Evolutionary conservation across 1,284 basidiomycete species (phyloP), one percentile per base, ranked within the genome.

Genomic region (Porogramme epimiltina): DNA sequence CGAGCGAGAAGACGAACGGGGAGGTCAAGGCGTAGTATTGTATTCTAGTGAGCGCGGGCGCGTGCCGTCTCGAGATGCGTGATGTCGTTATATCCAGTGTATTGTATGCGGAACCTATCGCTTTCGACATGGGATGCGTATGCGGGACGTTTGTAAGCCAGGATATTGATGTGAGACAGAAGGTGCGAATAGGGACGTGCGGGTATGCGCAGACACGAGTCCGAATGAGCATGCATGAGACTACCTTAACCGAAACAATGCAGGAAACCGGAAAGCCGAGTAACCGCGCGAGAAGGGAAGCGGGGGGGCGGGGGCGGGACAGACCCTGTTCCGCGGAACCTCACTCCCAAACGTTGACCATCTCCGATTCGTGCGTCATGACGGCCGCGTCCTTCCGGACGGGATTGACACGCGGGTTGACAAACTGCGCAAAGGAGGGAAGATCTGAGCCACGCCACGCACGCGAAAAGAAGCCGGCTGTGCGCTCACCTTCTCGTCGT

Each of bases 321-420:
- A 9, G n/a, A 33, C 34, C 36, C 34, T 9, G 3, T 28, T 13
- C 33, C 16, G 15, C 23, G 54, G 51, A 38, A 44, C 39, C 52
- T 53, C 41, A 56, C 44, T 59, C 54, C 58, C 58, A 54, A 26
- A 54, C 43, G 24, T 56, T 51, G 38, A 92, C 80, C 59, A 91
- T 78, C 74, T 93, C 91, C 1, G 87, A 81, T 60, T 93, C 76
- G 66, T 91, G 84, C 1, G 91, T 93, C 89, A 90, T 91, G n/a
- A 90, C 87, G 2, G 84, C 82, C 2, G 81, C 88, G 59, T 93
- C 91, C 54, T 77, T 82, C 20, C 87, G 81, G 24, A 91, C 75
- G 5, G 86, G 86, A 64, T 90, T 88, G 50, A 91, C 69, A 52
- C 84, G 81, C 13, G 91, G 91, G 62, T 89, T 83, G 9, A 94